A percentile compares a stretch with the other conserved stretches of the same genome.
Conservation (phyloP, 768 basidiomycete species). For the Naganishia antarctica region DNA sequence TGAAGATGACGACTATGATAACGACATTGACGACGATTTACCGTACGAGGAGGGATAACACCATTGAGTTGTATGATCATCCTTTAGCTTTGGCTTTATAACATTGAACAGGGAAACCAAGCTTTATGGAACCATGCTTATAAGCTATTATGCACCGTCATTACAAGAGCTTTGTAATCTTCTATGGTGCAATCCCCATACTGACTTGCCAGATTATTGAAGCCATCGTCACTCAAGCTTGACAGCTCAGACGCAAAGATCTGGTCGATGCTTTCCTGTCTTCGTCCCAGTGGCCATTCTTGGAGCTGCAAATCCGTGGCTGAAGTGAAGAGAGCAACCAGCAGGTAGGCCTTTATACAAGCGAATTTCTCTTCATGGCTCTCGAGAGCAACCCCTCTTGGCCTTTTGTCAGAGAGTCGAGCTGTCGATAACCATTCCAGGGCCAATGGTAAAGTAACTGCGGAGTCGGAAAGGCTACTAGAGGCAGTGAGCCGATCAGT, state of each 20-base stretch:
- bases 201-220: not conserved
- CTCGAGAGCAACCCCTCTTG: not conserved
- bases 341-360: conserved; percentile 8
- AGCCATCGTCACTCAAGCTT: not conserved
- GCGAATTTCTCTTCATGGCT: conserved; percentile 4
- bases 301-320: not conserved
- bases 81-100: too few relatives aligned
- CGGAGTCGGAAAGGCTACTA: too few relatives aligned
- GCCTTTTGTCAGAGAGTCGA: not conserved
- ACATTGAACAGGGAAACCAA: too few relatives aligned
- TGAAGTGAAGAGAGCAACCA: not conserved
- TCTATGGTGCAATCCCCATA: not conserved
- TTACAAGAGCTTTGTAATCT: conserved; percentile 9
- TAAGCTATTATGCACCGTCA: not conserved
- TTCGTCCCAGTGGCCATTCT: not conserved
- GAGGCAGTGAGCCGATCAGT: not conserved
- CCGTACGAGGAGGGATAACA: conserved; percentile 7
- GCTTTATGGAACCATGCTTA: not conserved
- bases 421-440: conserved; percentile 8
- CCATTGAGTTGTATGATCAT: not conserved
- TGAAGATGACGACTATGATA: conserved; percentile 20
- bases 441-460: not conserved
- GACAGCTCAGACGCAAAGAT: not conserved
- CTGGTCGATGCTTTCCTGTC: not conserved
- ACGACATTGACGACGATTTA: conserved; percentile 20